A percentile compares a stretch with the other conserved stretches of the same genome.
Conservation (phyloP, 2,329 filamentous ascomycete genomes). For the Macrophomina pseudophaseolina region DNA sequence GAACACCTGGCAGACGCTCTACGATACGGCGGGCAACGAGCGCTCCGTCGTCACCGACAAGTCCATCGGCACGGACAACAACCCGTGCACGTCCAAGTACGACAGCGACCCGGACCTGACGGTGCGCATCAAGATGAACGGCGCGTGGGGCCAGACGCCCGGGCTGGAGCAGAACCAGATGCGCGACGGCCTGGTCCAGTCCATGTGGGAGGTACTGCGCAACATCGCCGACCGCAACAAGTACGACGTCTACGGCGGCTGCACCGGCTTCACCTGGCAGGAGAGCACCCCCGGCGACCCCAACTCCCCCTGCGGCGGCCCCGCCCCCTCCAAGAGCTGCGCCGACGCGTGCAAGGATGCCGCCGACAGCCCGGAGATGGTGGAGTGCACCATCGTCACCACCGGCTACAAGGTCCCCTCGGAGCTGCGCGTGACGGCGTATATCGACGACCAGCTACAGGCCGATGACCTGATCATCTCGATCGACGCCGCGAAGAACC, state of each 20-base stretch:
- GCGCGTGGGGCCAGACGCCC: slow-evolving; percentile 12
- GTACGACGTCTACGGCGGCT: slow-evolving; percentile 1
- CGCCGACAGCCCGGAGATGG: background rate
- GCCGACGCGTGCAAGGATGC: slow-evolving; percentile 1
- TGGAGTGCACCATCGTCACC: background rate
- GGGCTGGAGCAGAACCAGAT: slow-evolving; percentile 13
- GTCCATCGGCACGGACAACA: background rate
- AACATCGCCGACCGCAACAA: background rate
- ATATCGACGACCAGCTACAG: slow-evolving; percentile 3
- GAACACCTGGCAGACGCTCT: background rate
- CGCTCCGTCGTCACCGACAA: slow-evolving; percentile 6
- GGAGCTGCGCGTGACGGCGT: background rate
- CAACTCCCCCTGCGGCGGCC: background rate
- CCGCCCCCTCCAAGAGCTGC: background rate
- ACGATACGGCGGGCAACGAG: slow-evolving; percentile 11
- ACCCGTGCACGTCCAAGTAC: background rate
- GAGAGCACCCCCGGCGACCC: background rate
- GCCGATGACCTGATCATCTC: background rate
- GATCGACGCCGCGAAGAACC: background rate
- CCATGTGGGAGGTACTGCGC: slow-evolving; percentile 8
- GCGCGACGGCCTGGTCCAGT: slow-evolving; percentile 15
- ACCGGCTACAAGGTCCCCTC: background rate
- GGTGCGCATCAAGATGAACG: slow-evolving; percentile 6
- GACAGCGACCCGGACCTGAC: slow-evolving; percentile 7
- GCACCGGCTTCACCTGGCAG: background rate